A percentile compares a stretch with the other conserved stretches of the same genome.
Conservation (phyloP, 2,329 filamentous ascomycete genomes). For the Atkinsonella texensis region DNA sequence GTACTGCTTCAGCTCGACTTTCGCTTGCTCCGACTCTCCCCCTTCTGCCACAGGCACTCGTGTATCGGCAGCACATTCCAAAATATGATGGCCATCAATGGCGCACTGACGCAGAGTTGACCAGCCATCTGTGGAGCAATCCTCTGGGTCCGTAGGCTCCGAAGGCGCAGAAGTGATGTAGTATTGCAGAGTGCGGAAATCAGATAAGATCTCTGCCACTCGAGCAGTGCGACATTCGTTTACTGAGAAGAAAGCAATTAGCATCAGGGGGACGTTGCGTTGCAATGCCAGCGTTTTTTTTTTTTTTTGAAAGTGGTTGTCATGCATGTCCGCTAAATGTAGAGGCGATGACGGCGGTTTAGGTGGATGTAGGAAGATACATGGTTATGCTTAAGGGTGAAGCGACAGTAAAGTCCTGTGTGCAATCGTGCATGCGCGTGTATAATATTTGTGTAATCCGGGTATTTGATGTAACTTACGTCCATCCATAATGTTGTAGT, state of each 20-base stretch:
- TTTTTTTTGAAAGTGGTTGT: too few species aligned
- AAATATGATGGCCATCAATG: conserved; percentile 50
- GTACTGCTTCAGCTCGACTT: conserved; percentile 51
- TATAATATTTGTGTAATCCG: background rate
- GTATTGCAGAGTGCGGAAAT: conserved; percentile 50
- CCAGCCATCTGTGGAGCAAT: conserved; percentile 55
- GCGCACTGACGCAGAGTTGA: conserved; percentile 48
- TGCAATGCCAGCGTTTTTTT: too few species aligned
- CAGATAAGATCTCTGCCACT: conserved; percentile 49
- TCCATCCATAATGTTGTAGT: conserved; percentile 15
- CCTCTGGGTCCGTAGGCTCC: conserved; percentile 41
- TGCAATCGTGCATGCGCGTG: background rate
- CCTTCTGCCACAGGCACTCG: conserved; percentile 40
- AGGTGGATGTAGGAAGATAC: background rate
- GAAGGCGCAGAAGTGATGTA: conserved; percentile 46
- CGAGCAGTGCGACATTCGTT: conserved; percentile 47
- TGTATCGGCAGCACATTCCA: conserved; percentile 52
- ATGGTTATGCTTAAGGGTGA: background rate
- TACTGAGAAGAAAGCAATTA: conserved; percentile 26
- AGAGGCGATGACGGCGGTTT: too few species aligned
- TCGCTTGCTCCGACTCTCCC: conserved; percentile 45
- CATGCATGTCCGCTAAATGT: too few species aligned
- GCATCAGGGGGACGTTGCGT: background rate
- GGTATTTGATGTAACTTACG: conserved; percentile 9
- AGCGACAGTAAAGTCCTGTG: background rate